A percentile compares a stretch with the other conserved stretches of the same genome.
Evolutionary conservation across 169 alveolate species (phyloP).

Genomic region (Plasmodium gaboni): DNA sequence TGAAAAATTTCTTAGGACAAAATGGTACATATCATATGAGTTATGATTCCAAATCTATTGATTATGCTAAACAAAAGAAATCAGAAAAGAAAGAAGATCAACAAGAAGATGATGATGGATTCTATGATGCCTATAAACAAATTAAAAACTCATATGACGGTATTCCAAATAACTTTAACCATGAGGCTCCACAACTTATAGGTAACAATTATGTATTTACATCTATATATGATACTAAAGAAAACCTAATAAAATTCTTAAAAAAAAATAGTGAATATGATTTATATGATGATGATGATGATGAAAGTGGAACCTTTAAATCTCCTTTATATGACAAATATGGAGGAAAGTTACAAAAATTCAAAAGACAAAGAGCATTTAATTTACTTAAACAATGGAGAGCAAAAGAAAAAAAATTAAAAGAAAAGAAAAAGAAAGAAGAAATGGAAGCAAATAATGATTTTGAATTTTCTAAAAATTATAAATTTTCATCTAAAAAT

Average conservation of each 20-base stretch:
- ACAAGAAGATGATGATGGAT: slow-evolving; percentile 31
- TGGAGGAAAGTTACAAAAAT: slow-evolving; percentile 24
- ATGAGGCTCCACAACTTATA: slow-evolving; percentile 55
- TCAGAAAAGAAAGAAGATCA: slow-evolving; percentile 68
- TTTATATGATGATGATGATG: background rate
- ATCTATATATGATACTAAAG: slow-evolving; percentile 58
- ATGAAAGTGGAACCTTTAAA: background rate
- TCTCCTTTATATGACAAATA: slow-evolving; percentile 16
- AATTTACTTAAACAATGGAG: slow-evolving; percentile 24
- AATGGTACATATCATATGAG: slow-evolving; percentile 69
- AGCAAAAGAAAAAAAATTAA: slow-evolving; percentile 14
- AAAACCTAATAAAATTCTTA: slow-evolving; percentile 36
- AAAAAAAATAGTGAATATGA: slow-evolving; percentile 22
- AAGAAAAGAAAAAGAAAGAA: slow-evolving; percentile 19
- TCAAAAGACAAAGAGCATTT: slow-evolving; percentile 43
- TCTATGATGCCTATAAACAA: slow-evolving; percentile 68
- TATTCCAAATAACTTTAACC: slow-evolving; percentile 45
- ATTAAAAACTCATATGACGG: slow-evolving; percentile 62
- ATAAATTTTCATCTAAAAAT: background rate
- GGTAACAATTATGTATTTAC: slow-evolving; percentile 66
- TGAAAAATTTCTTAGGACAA: slow-evolving; percentile 17
- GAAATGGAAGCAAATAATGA: background rate
- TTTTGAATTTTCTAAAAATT: background rate
- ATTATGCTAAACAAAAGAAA: slow-evolving; percentile 52
- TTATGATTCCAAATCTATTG: slow-evolving; percentile 59